phyloP scores from a whole-genome alignment of 2,329 filamentous ascomycete genomes.

The Fusarium sacchari region DNA sequence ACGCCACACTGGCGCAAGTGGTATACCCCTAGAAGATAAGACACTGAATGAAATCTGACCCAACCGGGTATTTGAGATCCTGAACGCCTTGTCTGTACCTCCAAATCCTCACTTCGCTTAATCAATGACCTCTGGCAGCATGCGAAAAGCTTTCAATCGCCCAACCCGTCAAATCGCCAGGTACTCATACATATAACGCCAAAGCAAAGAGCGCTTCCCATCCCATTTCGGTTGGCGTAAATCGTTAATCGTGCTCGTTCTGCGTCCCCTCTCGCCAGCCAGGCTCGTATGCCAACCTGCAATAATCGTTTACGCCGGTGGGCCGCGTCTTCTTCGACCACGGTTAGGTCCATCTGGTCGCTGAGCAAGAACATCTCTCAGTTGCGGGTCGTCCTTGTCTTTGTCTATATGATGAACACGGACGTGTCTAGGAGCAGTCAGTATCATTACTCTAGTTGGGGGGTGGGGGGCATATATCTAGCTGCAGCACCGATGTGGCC shows the following conservation, averaged over 20 bases:
- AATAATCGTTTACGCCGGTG: constrained; percentile 42
- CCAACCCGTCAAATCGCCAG: constrained; percentile 12
- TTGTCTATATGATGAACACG: constrained; percentile 91
- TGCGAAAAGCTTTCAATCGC: neutral
- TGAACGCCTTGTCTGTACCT: constrained; percentile 36
- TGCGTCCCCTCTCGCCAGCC: neutral
- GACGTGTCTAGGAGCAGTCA: constrained; percentile 74
- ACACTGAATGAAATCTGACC: constrained; percentile 25
- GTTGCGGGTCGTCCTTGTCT: constrained; percentile 82
- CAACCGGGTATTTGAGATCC: constrained; percentile 41
- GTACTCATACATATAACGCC: constrained; percentile 34
- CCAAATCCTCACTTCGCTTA: constrained; percentile 8
- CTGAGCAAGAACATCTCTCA: constrained; percentile 87
- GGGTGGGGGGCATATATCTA: neutral
- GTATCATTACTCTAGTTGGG: constrained; percentile 3
- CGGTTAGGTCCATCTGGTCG: constrained; percentile 85
- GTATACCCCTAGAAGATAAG: constrained; percentile 11
- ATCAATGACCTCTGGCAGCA: neutral
- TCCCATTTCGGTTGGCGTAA: constrained; percentile 10
- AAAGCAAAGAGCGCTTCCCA: constrained; percentile 2
- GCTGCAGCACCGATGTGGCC: neutral
- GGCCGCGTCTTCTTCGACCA: constrained; percentile 77
- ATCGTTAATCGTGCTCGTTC: constrained; percentile 8
- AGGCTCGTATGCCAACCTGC: neutral
- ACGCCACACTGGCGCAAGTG: constrained; percentile 25